Conservation (phyloP, 1,284 basidiomycete species). For the Sporisorium iseilematis-ciliati region DNA sequence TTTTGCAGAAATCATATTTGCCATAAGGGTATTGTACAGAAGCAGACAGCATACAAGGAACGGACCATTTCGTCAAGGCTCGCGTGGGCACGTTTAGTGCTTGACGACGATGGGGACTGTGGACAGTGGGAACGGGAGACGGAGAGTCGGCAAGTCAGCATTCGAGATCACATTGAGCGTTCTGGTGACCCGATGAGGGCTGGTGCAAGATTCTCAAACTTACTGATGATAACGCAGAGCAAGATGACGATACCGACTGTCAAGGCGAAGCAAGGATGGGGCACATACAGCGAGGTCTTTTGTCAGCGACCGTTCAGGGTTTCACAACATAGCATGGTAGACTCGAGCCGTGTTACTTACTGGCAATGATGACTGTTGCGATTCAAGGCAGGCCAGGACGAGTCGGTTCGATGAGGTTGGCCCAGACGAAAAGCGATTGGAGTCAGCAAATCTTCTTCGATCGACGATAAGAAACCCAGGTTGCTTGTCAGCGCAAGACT, state of each 20-base stretch:
- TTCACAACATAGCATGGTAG: rapidly evolving
- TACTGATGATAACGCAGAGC: slow-evolving; percentile 68
- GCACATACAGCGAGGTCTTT: not conserved
- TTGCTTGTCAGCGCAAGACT: slow-evolving; percentile 11
- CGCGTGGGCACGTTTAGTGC: slow-evolving; percentile 29
- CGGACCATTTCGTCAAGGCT: slow-evolving; percentile 7
- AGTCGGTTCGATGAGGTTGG: not conserved
- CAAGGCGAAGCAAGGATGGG: not conserved
- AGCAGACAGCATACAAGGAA: slow-evolving; percentile 26
- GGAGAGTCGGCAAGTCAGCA: not conserved
- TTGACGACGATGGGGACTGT: slow-evolving; percentile 62
- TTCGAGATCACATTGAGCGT: not conserved
- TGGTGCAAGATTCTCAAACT: slow-evolving; percentile 21
- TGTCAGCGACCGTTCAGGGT: not conserved
- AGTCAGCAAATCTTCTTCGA: slow-evolving; percentile 3
- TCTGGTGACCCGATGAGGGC: not conserved
- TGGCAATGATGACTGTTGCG: slow-evolving; percentile 43
- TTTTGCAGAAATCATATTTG: slow-evolving; percentile 14
- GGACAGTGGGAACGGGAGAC: not conserved
- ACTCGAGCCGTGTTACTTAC: slow-evolving; percentile 9
- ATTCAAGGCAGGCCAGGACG: no score
- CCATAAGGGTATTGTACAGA: slow-evolving; percentile 41
- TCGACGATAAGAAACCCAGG: not conserved
- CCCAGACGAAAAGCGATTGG: not conserved
- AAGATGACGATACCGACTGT: slow-evolving; percentile 67